phyloP scores from a whole-genome alignment of 1,284 basidiomycete species.

The Ceratobasidium sp. region DNA sequence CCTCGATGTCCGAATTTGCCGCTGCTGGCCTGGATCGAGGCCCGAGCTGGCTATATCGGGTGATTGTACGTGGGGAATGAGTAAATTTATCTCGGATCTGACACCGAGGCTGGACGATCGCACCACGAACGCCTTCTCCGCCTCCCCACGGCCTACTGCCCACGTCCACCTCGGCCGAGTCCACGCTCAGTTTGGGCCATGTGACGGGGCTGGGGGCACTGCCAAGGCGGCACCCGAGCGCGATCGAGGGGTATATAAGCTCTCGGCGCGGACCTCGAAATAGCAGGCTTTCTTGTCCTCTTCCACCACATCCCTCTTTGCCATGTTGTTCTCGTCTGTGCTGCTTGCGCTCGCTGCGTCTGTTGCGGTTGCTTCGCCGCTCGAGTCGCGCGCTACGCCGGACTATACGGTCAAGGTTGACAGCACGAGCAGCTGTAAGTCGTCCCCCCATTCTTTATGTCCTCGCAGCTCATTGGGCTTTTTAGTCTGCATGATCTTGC shows the following conservation, averaged over 20 bases:
- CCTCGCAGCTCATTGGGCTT: neutral
- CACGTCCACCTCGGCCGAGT: neutral
- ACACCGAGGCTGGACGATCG: neutral
- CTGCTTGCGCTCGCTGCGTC: conserved; percentile 23
- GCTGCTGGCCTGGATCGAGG: neutral
- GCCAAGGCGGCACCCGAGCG: conserved; percentile 2
- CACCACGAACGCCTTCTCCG: neutral
- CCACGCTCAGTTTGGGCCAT: conserved; percentile 18
- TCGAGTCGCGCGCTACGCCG: conserved; percentile 17
- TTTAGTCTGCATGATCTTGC: conserved; percentile 39
- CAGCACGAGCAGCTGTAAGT: conserved; percentile 22
- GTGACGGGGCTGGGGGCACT: conserved; percentile 11
- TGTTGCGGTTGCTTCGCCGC: conserved; percentile 25
- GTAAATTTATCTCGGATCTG: neutral
- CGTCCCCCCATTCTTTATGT: neutral
- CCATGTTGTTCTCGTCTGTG: conserved; percentile 35
- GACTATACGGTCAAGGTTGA: conserved; percentile 28
- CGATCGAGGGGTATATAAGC: conserved; percentile 17
- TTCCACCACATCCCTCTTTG: neutral
- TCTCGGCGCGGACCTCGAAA: neutral
- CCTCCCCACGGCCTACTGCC: conserved; percentile 4
- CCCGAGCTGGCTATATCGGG: neutral
- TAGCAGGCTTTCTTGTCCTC: conserved; percentile 31
- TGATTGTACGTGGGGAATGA: neutral
- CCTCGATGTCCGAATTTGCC: neutral